Percentiles rank a stretch among this genome's conserved stretches.
phyloP scores from a whole-genome alignment of 148 eudicot species.

The Simmondsia chinensis region DNA sequence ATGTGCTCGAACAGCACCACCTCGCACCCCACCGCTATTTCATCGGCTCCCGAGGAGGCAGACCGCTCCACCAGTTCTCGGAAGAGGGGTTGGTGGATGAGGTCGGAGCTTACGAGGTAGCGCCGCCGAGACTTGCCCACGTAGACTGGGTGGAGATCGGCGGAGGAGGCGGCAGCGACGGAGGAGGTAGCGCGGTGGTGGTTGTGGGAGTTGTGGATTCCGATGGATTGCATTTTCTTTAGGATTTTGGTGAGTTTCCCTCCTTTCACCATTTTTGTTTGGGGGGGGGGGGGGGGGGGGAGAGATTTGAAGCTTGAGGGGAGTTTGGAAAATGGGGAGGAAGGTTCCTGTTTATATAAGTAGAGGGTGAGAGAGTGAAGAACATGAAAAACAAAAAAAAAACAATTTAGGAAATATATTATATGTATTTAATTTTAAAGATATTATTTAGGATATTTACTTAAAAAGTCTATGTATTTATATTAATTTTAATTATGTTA shows the following conservation, averaged over 20 bases:
- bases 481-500: no score
- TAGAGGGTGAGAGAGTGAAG: not conserved
- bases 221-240: conserved; percentile 58
- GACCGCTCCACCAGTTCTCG: conserved; percentile 38
- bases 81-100: conserved; percentile 46
- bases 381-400: not conserved
- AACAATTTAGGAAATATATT: not conserved
- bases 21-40: conserved; percentile 41
- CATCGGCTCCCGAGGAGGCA: conserved; percentile 9
- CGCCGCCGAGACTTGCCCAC: conserved; percentile 64
- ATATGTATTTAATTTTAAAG: no score
- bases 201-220: conserved; percentile 20
- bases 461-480: no score
- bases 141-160: conserved; percentile 40
- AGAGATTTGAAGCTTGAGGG: conserved; percentile 2
- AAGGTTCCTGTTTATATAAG: conserved; percentile 27
- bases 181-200: conserved; percentile 11
- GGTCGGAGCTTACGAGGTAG: conserved; percentile 46
- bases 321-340: conserved; percentile 17
- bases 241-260: conserved; percentile 60
- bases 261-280: conserved; percentile 38
- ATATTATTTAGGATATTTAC: no score
- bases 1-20: conserved; percentile 71
- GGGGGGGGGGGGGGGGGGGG: conserved; percentile 8
- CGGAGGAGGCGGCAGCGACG: conserved; percentile 8